phyloP scores from a whole-genome alignment of 768 basidiomycete species.

The Solioccasus polychromus region DNA sequence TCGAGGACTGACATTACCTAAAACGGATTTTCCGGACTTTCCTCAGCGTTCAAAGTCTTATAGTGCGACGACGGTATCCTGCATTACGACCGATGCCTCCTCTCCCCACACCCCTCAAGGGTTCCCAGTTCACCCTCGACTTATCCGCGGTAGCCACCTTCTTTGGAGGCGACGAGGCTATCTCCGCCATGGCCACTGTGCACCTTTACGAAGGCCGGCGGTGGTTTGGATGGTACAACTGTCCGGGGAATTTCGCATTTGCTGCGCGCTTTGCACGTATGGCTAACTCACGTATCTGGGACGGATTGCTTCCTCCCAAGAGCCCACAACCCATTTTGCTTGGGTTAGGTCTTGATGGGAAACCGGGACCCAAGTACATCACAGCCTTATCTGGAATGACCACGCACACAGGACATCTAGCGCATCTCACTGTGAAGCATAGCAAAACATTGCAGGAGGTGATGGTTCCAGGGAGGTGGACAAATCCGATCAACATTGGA shows the following conservation, averaged over 20 bases:
- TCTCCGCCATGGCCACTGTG: conserved; percentile 34
- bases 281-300: conserved; percentile 24
- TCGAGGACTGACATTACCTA: conserved; percentile 1
- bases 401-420: conserved; percentile 21
- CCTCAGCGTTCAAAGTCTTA: neutral
- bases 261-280: conserved; percentile 32
- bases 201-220: conserved; percentile 31
- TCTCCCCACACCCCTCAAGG: conserved; percentile 10
- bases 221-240: conserved; percentile 39
- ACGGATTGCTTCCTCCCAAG: conserved; percentile 21
- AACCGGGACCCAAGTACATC: conserved; percentile 26
- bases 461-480: conserved; percentile 19
- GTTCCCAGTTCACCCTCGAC: conserved; percentile 21
- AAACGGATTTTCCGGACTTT: neutral
- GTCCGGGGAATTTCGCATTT: conserved; percentile 31
- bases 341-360: conserved; percentile 30
- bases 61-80: neutral
- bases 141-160: conserved; percentile 33
- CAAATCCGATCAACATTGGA: conserved; percentile 16
- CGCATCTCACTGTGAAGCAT: conserved; percentile 18
- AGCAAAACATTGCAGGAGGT: conserved; percentile 7
- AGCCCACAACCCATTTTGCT: conserved; percentile 18
- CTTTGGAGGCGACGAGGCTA: conserved; percentile 35
- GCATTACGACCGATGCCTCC: conserved; percentile 16
- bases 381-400: conserved; percentile 24